Evolutionary conservation across 805 yeast genomes (phyloP).

Genomic region (Starmerella asiatica): DNA sequence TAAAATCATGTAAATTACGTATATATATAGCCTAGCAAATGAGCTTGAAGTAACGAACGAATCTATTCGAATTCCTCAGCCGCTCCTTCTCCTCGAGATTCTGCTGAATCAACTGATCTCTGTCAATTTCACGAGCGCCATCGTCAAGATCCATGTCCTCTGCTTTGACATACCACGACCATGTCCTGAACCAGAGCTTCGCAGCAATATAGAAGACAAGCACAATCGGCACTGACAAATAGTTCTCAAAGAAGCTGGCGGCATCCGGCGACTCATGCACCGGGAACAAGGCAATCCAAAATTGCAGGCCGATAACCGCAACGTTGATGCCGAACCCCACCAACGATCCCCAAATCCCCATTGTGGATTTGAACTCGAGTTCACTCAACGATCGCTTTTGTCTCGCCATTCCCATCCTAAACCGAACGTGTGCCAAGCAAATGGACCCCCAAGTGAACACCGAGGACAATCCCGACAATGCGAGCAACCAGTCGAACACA

Average conservation of each 20-base stretch:
- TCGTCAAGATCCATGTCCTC: constrained; percentile 16
- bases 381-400: constrained; percentile 62
- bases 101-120: constrained; percentile 9
- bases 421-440: constrained; percentile 51
- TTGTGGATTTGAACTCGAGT: constrained; percentile 49
- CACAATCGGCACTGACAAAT: constrained; percentile 36
- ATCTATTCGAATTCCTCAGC: not conserved
- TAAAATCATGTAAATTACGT: no score
- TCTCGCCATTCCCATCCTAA: constrained; percentile 43
- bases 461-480: constrained; percentile 59
- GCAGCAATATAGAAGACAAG: constrained; percentile 19
- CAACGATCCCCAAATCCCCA: constrained; percentile 54
- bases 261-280: constrained; percentile 32
- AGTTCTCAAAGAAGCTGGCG: constrained; percentile 37
- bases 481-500: constrained; percentile 60
- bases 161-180: constrained; percentile 8
- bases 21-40: not conserved
- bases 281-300: constrained; percentile 72
- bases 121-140: constrained; percentile 17
- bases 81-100: constrained; percentile 12
- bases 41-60: not conserved
- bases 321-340: constrained; percentile 47
- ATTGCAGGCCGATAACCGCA: constrained; percentile 57
- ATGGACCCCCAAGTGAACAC: constrained; percentile 67
- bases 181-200: constrained; percentile 12